Evolutionary conservation across 2,329 filamentous ascomycete species (phyloP), one percentile per base, ranked within the genome.

Genomic region (Cladosporium halotolerans): DNA sequence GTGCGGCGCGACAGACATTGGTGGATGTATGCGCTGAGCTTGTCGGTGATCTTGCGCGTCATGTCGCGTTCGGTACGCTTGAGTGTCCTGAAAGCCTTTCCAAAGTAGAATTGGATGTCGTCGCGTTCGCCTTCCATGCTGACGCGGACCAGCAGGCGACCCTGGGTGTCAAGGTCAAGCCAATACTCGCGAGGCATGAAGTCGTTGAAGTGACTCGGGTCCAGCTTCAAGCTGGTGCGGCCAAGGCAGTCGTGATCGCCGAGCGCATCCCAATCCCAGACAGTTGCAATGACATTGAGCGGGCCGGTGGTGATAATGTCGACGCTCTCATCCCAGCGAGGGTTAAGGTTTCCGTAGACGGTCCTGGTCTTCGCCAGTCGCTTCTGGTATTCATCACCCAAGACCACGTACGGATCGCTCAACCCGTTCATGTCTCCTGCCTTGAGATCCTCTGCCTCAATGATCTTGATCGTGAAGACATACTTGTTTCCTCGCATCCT

Each of bases 81-180:
- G 62, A 99, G 77, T 56, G 92, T 89, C 44, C 93, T 82, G 75
- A 99, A 99, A 23, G 93, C 88, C 72, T 96, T 97, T 63, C 91
- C 93, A 70, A 97, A 97, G 66, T 96, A 92, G 70, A 99, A 99
- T 65, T 96, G 89, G 55, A 99, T 99, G 67, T 99, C 93, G 67
- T 99, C 93, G 58, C 93, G 82, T 72, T 99, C 93, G 48, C 93
- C 93, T 73, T 99, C 93, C 93, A 99, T 99, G 67, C 90, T 96
- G 49, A 99, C 90, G 58, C 92, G 82, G 49, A 99, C 81, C 54
- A 99, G 73, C 32, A 99, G 72, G 47, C 92, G 82, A 7, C 93
- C 93, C 70, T 99, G 93, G 0, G 92, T 96, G 68, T 99, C 93
- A 44, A 99, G 80, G 66, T 97, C 92, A 14, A 99, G 81, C 93